These are phyloP conservation scores for Entomortierella chlamydospora DNA, from an alignment of 192 early-diverging fungal genomes.

Conservation along the genomic window DNA sequence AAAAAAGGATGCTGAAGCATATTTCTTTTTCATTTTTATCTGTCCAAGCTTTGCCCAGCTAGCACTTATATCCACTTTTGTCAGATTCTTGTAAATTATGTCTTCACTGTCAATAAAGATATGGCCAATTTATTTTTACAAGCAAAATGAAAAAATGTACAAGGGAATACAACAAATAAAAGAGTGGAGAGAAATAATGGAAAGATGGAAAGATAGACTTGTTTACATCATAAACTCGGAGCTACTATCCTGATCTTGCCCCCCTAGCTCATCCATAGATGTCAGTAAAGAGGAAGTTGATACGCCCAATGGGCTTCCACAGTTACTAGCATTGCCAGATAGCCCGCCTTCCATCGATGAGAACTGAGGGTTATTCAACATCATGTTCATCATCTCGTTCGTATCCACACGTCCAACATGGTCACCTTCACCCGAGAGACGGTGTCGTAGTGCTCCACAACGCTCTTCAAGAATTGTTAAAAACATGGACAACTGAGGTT, in stretches of 20 bases:
- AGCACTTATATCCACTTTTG: too few species aligned
- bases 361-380: constrained; percentile 36
- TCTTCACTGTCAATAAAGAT: not conserved
- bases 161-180: not conserved
- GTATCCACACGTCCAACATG: constrained; percentile 32
- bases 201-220: not conserved
- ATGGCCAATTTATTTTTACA: constrained; percentile 12
- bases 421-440: constrained; percentile 47
- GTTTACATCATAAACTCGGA: constrained; percentile 34
- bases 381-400: constrained; percentile 48
- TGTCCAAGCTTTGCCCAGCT: not conserved
- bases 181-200: not conserved
- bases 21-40: not conserved
- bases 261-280: constrained; percentile 3
- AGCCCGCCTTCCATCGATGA: constrained; percentile 26
- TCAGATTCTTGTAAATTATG: too few species aligned
- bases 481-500: constrained; percentile 51
- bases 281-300: not conserved
- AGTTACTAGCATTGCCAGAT: not conserved
- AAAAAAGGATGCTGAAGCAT: too few species aligned
- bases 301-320: not conserved
- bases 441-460: constrained; percentile 49
- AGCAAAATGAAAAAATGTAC: not conserved
- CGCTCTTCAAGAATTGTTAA: constrained; percentile 51
- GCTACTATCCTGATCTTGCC: constrained; percentile 12